Evolutionary conservation across 208 protist species (phyloP), one percentile per base, ranked within the genome.

Genomic region (Angomonas ambiguus): DNA sequence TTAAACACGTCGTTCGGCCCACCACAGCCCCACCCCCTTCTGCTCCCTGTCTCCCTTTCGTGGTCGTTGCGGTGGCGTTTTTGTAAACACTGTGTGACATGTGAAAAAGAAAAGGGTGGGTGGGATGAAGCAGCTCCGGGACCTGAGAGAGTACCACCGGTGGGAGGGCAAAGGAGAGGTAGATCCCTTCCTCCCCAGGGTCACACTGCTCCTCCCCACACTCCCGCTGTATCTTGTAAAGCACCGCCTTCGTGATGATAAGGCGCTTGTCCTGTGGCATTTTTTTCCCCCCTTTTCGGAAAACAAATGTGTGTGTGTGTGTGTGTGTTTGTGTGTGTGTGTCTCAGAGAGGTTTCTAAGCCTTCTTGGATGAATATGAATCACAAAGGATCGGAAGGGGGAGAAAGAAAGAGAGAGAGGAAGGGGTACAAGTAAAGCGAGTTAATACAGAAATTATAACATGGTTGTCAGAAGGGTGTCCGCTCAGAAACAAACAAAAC

Each of bases 261-360:
- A 95, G 74, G 3, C 89, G 79, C 64, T 95, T 95, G 62, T 95
- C 89, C 62, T 95, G 85, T 24, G 89, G 89, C 89, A 95, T 95
- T n/a, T n/a, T n/a, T n/a, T n/a, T n/a, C n/a, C n/a, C n/a, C n/a
- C n/a, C n/a, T n/a, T n/a, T n/a, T n/a, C n/a, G n/a, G n/a, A n/a
- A n/a, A n/a, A n/a, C n/a, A n/a, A n/a, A n/a, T n/a, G n/a, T n/a
- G n/a, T n/a, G n/a, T n/a, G n/a, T n/a, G n/a, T n/a, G n/a, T n/a
- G n/a, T n/a, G n/a, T n/a, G n/a, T n/a, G n/a, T n/a, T n/a, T n/a
- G n/a, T n/a, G n/a, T n/a, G n/a, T n/a, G n/a, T n/a, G n/a, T n/a
- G n/a, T n/a, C n/a, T n/a, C n/a, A n/a, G n/a, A n/a, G n/a, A n/a
- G n/a, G n/a, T n/a, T n/a, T n/a, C n/a, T n/a, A n/a, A n/a, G n/a